Evolutionary conservation across 2,329 filamentous ascomycete genomes (phyloP).

Genomic region (Botrytis medusae): DNA sequence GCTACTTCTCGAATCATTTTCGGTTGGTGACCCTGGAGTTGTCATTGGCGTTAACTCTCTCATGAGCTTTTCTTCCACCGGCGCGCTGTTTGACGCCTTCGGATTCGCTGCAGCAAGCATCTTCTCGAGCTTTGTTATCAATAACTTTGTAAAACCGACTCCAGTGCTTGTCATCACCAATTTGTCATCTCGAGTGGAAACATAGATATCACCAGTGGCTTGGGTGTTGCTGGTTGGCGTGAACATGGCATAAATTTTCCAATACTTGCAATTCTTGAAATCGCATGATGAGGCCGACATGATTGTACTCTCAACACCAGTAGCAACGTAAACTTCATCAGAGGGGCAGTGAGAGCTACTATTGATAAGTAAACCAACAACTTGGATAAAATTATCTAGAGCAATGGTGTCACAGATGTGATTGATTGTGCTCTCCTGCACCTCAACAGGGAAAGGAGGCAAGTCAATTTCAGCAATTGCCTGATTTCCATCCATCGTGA

Average conservation of each 20-base stretch:
- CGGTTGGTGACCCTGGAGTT: neutral
- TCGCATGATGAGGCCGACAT: neutral
- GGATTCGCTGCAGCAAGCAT: constrained; percentile 10
- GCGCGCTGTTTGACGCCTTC: neutral
- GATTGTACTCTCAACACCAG: constrained; percentile 1
- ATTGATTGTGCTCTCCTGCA: neutral
- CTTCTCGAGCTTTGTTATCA: constrained; percentile 5
- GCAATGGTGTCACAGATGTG: constrained; percentile 14
- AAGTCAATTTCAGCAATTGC: constrained; percentile 9
- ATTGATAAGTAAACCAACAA: constrained; percentile 36
- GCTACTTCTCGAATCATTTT: constrained; percentile 5
- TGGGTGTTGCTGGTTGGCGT: neutral
- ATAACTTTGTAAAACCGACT: constrained; percentile 6
- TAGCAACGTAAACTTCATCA: constrained; percentile 1
- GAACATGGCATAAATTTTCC: constrained; percentile 21
- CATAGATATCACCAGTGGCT: constrained; percentile 19
- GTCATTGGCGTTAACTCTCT: neutral
- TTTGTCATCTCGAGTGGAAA: constrained; percentile 14
- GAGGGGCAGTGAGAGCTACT: neutral
- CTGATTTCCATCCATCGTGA: constrained; percentile 4
- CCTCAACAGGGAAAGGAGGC: neutral
- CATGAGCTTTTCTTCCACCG: neutral
- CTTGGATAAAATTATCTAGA: constrained; percentile 41
- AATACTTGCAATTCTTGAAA: neutral
- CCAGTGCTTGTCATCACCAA: neutral